Conservation (phyloP, 2,329 filamentous ascomycete genomes). For the Cadophora sp. region DNA sequence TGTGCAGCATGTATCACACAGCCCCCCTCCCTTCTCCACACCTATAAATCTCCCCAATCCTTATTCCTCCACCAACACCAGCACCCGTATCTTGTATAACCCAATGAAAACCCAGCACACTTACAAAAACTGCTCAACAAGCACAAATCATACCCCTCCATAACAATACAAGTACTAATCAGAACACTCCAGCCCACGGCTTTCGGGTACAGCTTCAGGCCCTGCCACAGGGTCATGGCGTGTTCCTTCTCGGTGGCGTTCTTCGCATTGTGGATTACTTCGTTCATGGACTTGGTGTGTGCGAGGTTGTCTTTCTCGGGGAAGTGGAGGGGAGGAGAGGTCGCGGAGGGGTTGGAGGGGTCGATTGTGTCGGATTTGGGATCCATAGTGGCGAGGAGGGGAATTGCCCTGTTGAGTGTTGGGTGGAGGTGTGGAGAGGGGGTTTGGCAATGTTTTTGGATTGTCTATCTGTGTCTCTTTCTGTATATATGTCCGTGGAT, state of each 20-base stretch:
- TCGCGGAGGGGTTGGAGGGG: conserved; percentile 3
- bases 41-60: not conserved
- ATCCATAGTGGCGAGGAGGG: conserved; percentile 16
- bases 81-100: not conserved
- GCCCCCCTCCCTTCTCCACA: conserved; percentile 15
- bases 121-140: conserved; percentile 43
- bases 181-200: conserved; percentile 83
- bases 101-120: conserved; percentile 17
- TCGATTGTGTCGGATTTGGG: conserved; percentile 22
- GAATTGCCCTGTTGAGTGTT: not conserved
- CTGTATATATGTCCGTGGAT: not conserved
- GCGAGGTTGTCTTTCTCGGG: conserved; percentile 36
- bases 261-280: conserved; percentile 51
- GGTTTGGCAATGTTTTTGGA: not conserved
- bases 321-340: conserved; percentile 34
- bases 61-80: not conserved
- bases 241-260: conserved; percentile 67
- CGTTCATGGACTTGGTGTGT: conserved; percentile 39
- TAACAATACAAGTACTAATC: conserved; percentile 89
- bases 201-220: conserved; percentile 84
- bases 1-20: not conserved
- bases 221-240: conserved; percentile 76
- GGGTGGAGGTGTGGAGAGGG: not conserved
- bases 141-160: conserved; percentile 85
- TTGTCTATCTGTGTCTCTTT: not conserved